phyloP scores from a whole-genome alignment of 129 eudicot genomes.

The Saussurea involucrata region DNA sequence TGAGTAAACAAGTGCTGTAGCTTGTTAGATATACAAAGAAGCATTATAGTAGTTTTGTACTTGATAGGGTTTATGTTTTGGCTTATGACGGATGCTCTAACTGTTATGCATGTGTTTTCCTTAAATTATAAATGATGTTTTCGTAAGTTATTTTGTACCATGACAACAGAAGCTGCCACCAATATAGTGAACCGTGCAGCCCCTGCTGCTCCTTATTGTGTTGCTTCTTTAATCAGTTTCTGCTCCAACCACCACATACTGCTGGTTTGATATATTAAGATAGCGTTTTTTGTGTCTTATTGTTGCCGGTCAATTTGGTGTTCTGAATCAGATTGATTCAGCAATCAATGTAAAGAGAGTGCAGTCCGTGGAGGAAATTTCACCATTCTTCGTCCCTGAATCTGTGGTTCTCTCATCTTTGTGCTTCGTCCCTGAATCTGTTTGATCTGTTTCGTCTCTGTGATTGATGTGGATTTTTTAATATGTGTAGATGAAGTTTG shows the following conservation, averaged over 20 bases:
- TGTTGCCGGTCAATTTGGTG: too few species aligned
- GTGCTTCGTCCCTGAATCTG: too few species aligned
- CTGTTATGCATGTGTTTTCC: background rate
- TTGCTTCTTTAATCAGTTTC: background rate
- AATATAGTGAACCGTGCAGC: background rate
- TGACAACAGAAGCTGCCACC: background rate
- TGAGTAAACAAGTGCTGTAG: background rate
- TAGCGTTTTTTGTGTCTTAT: background rate
- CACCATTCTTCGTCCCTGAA: too few species aligned
- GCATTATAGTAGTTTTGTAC: background rate
- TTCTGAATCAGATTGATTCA: background rate
- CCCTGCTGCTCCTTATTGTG: background rate
- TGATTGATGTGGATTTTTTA: too few species aligned
- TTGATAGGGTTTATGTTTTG: background rate
- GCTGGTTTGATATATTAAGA: background rate
- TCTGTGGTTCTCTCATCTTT: too few species aligned
- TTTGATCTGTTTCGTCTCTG: too few species aligned
- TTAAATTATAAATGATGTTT: background rate
- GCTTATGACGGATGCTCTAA: background rate
- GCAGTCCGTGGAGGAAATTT: background rate
- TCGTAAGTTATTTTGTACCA: background rate
- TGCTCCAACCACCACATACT: background rate
- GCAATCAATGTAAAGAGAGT: background rate
- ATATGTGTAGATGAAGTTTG: too few species aligned
- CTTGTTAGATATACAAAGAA: conserved; percentile 5